Percentiles rank a stretch among this genome's conserved stretches.
Conservation (phyloP, 768 basidiomycete species). For the Scleroderma citrinum region DNA sequence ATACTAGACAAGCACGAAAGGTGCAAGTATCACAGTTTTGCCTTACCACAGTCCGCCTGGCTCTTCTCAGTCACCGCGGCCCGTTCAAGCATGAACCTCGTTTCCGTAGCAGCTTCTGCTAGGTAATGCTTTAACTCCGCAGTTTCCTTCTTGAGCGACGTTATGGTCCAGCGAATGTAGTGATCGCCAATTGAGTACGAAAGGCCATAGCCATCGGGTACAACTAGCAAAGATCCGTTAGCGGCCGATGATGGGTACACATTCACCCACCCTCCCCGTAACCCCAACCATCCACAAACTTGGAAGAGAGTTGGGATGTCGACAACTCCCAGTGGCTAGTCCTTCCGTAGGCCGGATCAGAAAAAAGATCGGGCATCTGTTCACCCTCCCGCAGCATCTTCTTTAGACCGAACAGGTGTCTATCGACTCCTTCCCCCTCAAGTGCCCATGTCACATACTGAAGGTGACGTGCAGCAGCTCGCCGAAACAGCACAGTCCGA, state of each 20-base stretch:
- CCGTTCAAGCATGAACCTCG: slow-evolving; percentile 68
- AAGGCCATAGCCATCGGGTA: slow-evolving; percentile 86
- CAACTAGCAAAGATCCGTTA: slow-evolving; percentile 53
- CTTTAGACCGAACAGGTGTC: slow-evolving; percentile 93
- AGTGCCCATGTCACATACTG: slow-evolving; percentile 89
- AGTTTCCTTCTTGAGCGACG: slow-evolving; percentile 53
- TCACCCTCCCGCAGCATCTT: slow-evolving; percentile 73
- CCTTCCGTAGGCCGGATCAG: slow-evolving; percentile 59
- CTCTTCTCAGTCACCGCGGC: slow-evolving; percentile 41
- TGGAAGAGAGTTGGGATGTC: slow-evolving; percentile 80
- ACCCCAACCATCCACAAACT: slow-evolving; percentile 91
- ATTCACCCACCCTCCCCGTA: slow-evolving; percentile 75
- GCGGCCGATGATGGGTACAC: background rate
- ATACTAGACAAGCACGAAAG: background rate
- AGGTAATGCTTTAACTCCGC: slow-evolving; percentile 62
- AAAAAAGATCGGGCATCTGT: slow-evolving; percentile 64
- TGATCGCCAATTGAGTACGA: slow-evolving; percentile 84
- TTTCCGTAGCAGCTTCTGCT: slow-evolving; percentile 75
- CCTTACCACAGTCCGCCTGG: slow-evolving; percentile 21
- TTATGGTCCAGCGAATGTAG: slow-evolving; percentile 88
- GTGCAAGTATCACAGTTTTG: slow-evolving; percentile 21
- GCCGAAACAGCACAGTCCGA: slow-evolving; percentile 63
- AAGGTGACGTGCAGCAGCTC: slow-evolving; percentile 76
- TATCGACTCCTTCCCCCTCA: slow-evolving; percentile 90
- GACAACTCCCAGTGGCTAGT: slow-evolving; percentile 90